Evolutionary conservation across 2,329 filamentous ascomycete genomes (phyloP).

Genomic region (Ascochyta koolunga): DNA sequence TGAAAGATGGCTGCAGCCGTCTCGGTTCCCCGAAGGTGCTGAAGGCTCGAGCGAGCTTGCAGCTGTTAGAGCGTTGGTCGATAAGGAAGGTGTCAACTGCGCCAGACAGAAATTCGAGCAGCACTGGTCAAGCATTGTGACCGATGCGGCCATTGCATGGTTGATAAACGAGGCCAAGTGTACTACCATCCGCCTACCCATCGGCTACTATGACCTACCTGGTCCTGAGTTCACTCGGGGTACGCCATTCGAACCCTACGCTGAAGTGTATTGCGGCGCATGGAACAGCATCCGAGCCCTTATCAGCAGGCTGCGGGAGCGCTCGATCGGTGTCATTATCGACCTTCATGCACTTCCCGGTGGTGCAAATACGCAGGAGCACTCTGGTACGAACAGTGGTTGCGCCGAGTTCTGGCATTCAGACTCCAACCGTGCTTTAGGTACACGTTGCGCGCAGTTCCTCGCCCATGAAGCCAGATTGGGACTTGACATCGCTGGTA

Average conservation of each 20-base stretch:
- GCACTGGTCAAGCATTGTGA: constrained; percentile 60
- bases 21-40: constrained; percentile 55
- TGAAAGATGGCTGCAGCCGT: constrained; percentile 62
- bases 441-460: constrained; percentile 56
- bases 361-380: constrained; percentile 61
- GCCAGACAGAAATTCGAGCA: constrained; percentile 59
- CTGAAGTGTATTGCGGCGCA: constrained; percentile 58
- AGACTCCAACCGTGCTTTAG: constrained; percentile 51
- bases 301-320: constrained; percentile 51
- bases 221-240: constrained; percentile 57
- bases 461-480: constrained; percentile 56
- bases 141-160: constrained; percentile 60
- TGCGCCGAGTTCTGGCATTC: constrained; percentile 60
- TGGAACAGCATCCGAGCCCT: constrained; percentile 60
- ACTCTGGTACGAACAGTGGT: constrained; percentile 61
- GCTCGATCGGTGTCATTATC: constrained; percentile 62
- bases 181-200: constrained; percentile 64
- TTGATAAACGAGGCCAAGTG: constrained; percentile 59
- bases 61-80: constrained; percentile 57
- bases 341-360: constrained; percentile 66
- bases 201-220: constrained; percentile 63
- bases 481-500: constrained; percentile 56
- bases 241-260: constrained; percentile 59
- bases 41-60: constrained; percentile 58
- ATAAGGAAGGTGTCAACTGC: constrained; percentile 54